phyloP scores from a whole-genome alignment of 1,284 basidiomycete genomes.

The Fomitopsis palustris region DNA sequence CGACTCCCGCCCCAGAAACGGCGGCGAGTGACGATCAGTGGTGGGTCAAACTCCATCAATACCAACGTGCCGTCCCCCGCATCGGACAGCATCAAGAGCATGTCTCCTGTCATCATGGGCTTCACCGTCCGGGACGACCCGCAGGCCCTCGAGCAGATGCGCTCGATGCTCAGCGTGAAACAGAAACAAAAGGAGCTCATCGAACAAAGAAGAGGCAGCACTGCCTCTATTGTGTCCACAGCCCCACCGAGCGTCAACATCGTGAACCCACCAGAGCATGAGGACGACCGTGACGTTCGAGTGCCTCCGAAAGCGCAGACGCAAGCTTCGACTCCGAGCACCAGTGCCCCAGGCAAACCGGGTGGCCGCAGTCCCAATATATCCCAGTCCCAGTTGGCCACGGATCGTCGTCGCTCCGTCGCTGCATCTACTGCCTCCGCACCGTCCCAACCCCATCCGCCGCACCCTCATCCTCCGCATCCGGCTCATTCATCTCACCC shows the following conservation, averaged over 20 bases:
- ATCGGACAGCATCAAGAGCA: slow-evolving; percentile 48
- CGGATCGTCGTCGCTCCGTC: slow-evolving; percentile 20
- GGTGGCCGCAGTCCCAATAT: slow-evolving; percentile 36
- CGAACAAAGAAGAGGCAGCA: slow-evolving; percentile 62
- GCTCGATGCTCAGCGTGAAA: slow-evolving; percentile 59
- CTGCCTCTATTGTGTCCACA: slow-evolving; percentile 35
- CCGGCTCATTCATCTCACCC: slow-evolving; percentile 5
- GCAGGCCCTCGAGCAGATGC: slow-evolving; percentile 54
- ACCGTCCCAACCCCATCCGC: slow-evolving; percentile 11
- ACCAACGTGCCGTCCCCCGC: slow-evolving; percentile 43
- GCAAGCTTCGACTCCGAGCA: slow-evolving; percentile 8
- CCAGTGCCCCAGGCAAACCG: not conserved
- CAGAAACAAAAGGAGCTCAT: slow-evolving; percentile 69
- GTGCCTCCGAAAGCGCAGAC: slow-evolving; percentile 12
- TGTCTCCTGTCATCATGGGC: slow-evolving; percentile 64
- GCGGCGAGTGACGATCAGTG: slow-evolving; percentile 66
- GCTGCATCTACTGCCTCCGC: slow-evolving; percentile 19
- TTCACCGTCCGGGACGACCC: slow-evolving; percentile 60
- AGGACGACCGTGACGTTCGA: slow-evolving; percentile 17
- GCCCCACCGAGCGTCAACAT: slow-evolving; percentile 24
- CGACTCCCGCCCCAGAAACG: slow-evolving; percentile 60
- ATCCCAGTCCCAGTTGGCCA: slow-evolving; percentile 11
- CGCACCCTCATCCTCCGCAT: not conserved
- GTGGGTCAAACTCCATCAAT: slow-evolving; percentile 50
- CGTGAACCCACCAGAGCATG: slow-evolving; percentile 18